These are phyloP conservation scores for Phalaenopsis equestris DNA, from an alignment of 106 monocot species.

Conservation along the genomic window DNA sequence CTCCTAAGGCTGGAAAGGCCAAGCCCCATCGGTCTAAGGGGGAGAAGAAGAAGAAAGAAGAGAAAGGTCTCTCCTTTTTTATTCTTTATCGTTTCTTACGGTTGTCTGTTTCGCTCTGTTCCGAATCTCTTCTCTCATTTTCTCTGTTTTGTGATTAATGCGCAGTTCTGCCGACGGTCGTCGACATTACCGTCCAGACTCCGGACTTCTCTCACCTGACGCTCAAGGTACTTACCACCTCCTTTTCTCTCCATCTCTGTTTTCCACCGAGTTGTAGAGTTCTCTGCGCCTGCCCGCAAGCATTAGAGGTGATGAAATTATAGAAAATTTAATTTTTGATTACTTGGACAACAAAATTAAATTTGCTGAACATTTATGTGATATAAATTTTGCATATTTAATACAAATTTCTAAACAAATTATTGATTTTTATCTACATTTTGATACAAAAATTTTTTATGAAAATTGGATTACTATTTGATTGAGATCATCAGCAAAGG, in stretches of 20 bases:
- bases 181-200: conserved; percentile 76
- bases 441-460: too few species aligned
- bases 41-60: conserved; percentile 99
- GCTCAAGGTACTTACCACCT: conserved; percentile 58
- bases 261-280: too few species aligned
- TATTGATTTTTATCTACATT: too few species aligned
- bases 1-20: conserved; percentile 74
- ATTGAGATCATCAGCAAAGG: too few species aligned
- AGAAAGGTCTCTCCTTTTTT: conserved; percentile 45
- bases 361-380: too few species aligned
- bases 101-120: neutral
- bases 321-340: too few species aligned
- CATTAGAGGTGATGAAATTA: too few species aligned
- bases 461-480: too few species aligned
- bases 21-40: conserved; percentile 78
- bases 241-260: neutral
- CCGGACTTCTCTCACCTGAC: conserved; percentile 81
- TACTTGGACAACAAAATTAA: too few species aligned
- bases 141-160: neutral
- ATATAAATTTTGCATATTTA: too few species aligned
- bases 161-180: conserved; percentile 70
- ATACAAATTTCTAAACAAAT: too few species aligned
- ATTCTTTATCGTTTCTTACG: neutral
- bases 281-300: too few species aligned
- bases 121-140: neutral